Base-by-base conservation (phyloP, 768 basidiomycete species). In the Boletus patriciae region DNA sequence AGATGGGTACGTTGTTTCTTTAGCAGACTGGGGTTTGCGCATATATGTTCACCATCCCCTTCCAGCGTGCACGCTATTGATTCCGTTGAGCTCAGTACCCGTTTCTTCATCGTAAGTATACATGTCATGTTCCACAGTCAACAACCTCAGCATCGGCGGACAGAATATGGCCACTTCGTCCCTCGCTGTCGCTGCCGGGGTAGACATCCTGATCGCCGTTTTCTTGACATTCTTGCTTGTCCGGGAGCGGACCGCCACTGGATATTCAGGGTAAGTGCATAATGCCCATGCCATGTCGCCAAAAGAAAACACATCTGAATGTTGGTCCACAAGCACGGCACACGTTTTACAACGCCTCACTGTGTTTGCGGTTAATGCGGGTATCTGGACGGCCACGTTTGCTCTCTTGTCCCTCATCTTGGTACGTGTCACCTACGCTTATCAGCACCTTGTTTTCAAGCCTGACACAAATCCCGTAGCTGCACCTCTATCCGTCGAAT, bases 351-450 rank as follows among this genome's bases (percentile, higher is more conserved):
- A 31, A 11, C 31, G 31, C 31, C 31, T 31, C 31, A 31, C 31
- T 4, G 3, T 31, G 31, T 31, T 31, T 11, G 31, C 31, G 31
- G 31, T 31, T 10, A 31, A 31, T 31, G 31, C 31, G 31, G 31
- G 31, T 11, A 31, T 31, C 31, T 31, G 31, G 31, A 31, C 31
- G 31, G 31, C 31, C 11, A 31, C 31, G 11, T 31, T 31, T 31
- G 70, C 77, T 6, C 82, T 84, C 66, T 77, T 79, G 4, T 70
- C 46, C 2, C 0, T 47, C 9, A 81, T 55, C 79, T 80, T 13
- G 78, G 86, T 60, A 58, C 42, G 37, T 84, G 82, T 65, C 9
- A 9, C 29, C 29, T 8, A 9, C 25, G 19, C 21, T 53, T 33
- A 18, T 15, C 42, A 9, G 10, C 4, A 16, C 31, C 31, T 31